Evolutionary conservation across 164 flowering plant species (phyloP).

Genomic region (Annona cherimola): DNA sequence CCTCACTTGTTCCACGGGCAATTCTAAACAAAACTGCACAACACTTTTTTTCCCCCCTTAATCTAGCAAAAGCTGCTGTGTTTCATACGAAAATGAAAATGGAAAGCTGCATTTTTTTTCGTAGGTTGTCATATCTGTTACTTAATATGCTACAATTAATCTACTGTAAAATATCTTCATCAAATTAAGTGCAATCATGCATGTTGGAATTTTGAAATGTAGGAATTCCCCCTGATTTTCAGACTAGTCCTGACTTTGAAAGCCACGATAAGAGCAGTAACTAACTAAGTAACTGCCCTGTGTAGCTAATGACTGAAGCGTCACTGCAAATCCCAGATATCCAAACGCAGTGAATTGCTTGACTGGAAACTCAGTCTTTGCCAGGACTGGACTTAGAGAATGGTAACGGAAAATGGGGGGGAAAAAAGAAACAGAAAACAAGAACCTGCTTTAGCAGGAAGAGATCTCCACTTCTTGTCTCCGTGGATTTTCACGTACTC

Average conservation of each 20-base stretch:
- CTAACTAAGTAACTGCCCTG: not conserved
- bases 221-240: not conserved
- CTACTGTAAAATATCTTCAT: too few relatives aligned
- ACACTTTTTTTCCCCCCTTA: too few relatives aligned
- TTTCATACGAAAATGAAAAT: too few relatives aligned
- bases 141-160: too few relatives aligned
- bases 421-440: constrained; percentile 1
- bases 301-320: not conserved
- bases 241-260: not conserved
- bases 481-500: constrained; percentile 14
- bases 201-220: not conserved
- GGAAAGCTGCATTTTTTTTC: too few relatives aligned
- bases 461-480: constrained; percentile 17
- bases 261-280: not conserved
- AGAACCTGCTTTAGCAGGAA: constrained; percentile 16
- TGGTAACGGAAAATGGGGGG: not conserved
- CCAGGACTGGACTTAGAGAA: not conserved
- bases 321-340: not conserved
- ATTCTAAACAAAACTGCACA: too few relatives aligned
- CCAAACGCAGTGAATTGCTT: not conserved
- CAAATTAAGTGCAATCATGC: not conserved
- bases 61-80: too few relatives aligned
- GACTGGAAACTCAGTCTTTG: not conserved
- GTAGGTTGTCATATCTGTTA: too few relatives aligned
- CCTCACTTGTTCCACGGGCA: too few relatives aligned